Evolutionary conservation across 2,329 filamentous ascomycete genomes (phyloP), one percentile per base, ranked within the genome.

Genomic region (Cladosporium phlei): DNA sequence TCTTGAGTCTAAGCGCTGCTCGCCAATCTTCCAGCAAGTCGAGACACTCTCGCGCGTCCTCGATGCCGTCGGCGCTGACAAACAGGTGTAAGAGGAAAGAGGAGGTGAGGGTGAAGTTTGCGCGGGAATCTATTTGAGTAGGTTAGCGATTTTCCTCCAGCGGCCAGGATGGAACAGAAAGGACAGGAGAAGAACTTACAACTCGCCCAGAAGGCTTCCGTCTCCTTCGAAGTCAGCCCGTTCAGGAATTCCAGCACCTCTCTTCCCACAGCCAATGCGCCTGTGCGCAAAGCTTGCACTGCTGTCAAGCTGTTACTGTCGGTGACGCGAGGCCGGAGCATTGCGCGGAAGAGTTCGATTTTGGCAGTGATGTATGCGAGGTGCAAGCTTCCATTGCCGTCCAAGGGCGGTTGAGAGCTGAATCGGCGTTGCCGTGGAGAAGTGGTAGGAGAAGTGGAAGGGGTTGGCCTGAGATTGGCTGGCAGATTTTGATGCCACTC

Each of bases 321-420:
- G 10, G 57, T 56, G 3, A 56, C 52, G 20, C 50, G 62, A 7
- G 69, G 69, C 9, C 74, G 66, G 2, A 77, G 64, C 43, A 78
- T 70, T 4, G 69, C 69, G 2, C 74, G 70, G 54, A 77, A 73
- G 2, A 77, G 66, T 32, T 73, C 69, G 43, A 77, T 73, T 47
- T 76, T 74, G 0, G 74, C 71, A 0, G 73, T 72, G 38, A 73
- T 70, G 51, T 77, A 76, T 1, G 74, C 72, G 2, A 78, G 65
- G 40, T 76, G 71, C 7, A 78, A 60, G 30, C 71, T 74, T 2
- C 73, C 67, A 38, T 59, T 54, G 54, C 66, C 49, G 32, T 75
- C 69, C 21, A 77, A 66, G 19, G 73, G 70, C 8, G 76, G 62
- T 40, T 65, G 66, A 2, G 52, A 50, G 11, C 35, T 38, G 28